phyloP scores from a whole-genome alignment of 768 basidiomycete species.

The Naematelia encephala region DNA sequence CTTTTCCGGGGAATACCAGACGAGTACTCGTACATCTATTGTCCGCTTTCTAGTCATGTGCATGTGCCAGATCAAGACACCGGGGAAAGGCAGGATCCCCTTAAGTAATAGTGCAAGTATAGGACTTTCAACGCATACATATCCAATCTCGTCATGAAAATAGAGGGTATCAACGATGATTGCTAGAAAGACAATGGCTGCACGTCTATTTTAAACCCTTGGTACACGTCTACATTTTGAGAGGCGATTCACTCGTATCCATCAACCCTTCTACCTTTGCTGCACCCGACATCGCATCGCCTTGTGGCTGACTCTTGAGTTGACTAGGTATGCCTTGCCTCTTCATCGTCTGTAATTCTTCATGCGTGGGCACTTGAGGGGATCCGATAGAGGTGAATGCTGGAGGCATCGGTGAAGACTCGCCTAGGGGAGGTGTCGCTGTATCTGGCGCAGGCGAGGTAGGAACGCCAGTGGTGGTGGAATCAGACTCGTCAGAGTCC shows the following conservation, averaged over 20 bases:
- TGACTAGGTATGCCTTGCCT: conserved; percentile 17
- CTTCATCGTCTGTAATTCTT: conserved; percentile 22
- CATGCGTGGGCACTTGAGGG: conserved; percentile 34
- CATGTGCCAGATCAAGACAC: too few species aligned
- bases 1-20: neutral
- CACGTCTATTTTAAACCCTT: neutral
- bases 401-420: conserved; percentile 13
- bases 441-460: neutral
- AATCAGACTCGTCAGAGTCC: conserved; percentile 41
- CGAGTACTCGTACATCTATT: neutral
- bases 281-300: conserved; percentile 34
- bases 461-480: conserved; percentile 20
- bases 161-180: neutral
- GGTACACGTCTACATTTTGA: conserved; percentile 30
- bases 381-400: conserved; percentile 44
- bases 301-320: conserved; percentile 34
- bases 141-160: neutral
- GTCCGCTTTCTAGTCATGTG: too few species aligned
- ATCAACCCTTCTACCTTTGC: conserved; percentile 47
- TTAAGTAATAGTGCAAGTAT: too few species aligned
- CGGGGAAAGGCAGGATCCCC: too few species aligned
- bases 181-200: neutral
- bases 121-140: neutral
- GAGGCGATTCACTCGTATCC: conserved; percentile 43
- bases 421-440: neutral